Evolutionary conservation across 2,329 filamentous ascomycete genomes (phyloP).

Genomic region (Trichothecium sympodiale): DNA sequence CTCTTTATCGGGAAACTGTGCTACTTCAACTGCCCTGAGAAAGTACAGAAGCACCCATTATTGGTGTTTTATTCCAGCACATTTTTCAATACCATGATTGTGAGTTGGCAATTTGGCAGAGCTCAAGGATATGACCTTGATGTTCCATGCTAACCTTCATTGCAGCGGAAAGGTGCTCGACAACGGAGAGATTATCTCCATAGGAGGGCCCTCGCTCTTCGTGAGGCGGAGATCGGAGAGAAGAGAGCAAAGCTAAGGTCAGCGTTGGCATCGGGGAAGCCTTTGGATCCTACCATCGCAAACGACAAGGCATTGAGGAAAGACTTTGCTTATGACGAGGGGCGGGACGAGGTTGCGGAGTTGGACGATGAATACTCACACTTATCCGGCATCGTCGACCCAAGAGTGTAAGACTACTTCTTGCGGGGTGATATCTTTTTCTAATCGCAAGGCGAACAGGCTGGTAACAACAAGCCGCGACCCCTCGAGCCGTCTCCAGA

Average conservation of each 20-base stretch:
- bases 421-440: conserved; percentile 36
- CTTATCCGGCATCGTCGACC: conserved; percentile 84
- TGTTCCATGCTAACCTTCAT: too few species aligned
- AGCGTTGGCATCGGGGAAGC: conserved; percentile 80
- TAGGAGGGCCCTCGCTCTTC: conserved; percentile 72
- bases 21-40: too few species aligned
- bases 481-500: conserved; percentile 71
- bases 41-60: too few species aligned
- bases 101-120: too few species aligned
- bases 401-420: conserved; percentile 50
- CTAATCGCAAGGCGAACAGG: conserved; percentile 20
- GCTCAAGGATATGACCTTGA: too few species aligned
- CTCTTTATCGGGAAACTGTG: too few species aligned
- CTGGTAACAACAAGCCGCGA: conserved; percentile 85
- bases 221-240: conserved; percentile 85
- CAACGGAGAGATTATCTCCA: conserved; percentile 57
- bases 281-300: conserved; percentile 69
- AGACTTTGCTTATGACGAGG: conserved; percentile 92
- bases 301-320: conserved; percentile 75
- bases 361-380: conserved; percentile 85
- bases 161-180: conserved; percentile 27
- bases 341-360: conserved; percentile 62
- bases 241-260: conserved; percentile 80
- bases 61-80: too few species aligned
- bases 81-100: too few species aligned